Evolutionary conservation across 768 basidiomycete species (phyloP).

Genomic region (Rhodosporidiobolus sp.): DNA sequence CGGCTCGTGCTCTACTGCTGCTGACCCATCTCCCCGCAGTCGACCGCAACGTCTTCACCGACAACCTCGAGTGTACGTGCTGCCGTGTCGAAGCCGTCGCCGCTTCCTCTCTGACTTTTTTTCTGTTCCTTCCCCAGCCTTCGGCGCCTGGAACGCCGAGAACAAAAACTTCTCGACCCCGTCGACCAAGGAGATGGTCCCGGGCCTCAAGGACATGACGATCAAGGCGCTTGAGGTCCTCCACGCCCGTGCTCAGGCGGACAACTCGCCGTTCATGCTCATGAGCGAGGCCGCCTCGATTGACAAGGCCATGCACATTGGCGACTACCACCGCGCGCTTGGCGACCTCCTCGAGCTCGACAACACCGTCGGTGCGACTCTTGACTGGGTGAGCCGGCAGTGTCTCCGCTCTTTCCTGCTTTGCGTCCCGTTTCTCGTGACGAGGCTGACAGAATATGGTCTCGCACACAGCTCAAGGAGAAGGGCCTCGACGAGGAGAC

Average conservation of each 20-base stretch:
- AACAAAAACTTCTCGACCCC: conserved; percentile 19
- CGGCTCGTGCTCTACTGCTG: too few relatives aligned
- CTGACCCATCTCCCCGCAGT: conserved; percentile 29
- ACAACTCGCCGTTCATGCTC: conserved; percentile 48
- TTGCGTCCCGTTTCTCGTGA: too few relatives aligned
- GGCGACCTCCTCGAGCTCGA: conserved; percentile 52
- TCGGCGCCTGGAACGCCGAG: not conserved
- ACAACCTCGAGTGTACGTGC: conserved; percentile 37
- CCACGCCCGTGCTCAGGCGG: conserved; percentile 44
- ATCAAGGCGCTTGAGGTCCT: conserved; percentile 51
- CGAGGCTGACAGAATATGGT: conserved; percentile 32
- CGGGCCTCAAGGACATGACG: conserved; percentile 52
- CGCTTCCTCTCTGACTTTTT: too few relatives aligned
- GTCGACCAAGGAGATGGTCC: not conserved
- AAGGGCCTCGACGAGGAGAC: conserved; percentile 45
- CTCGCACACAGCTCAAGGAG: conserved; percentile 39
- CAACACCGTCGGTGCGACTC: conserved; percentile 47
- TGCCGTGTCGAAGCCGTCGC: too few relatives aligned
- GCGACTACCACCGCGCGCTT: conserved; percentile 47
- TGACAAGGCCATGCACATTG: conserved; percentile 48
- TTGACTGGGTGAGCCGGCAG: conserved; percentile 46
- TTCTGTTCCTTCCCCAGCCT: too few relatives aligned
- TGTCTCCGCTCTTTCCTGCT: not conserved
- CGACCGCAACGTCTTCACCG: conserved; percentile 49
- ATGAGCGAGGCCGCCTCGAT: conserved; percentile 51